Evolutionary conservation across 805 yeast genomes (phyloP), one percentile per base, ranked within the genome.

Genomic region (Nakazawaea pomicola): DNA sequence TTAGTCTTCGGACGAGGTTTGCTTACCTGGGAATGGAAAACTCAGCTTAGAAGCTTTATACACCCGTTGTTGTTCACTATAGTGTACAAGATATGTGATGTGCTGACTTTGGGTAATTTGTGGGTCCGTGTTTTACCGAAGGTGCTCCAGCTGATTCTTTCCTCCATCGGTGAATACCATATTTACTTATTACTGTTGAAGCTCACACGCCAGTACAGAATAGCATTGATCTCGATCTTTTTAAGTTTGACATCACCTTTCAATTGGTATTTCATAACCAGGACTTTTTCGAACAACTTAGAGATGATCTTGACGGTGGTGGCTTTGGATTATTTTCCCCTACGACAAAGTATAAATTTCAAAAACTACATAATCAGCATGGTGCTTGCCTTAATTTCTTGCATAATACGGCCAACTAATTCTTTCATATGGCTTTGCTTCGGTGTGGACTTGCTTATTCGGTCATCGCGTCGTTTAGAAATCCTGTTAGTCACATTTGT

Each of bases 11-110:
- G 93, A 2, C 82, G 80, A 47, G 99, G 99, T 0, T 76, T 77
- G 50, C 56, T 78, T 28, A 88, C 98, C 0, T 93, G 99, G 99
- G 99, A 93, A 61, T 93, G 99, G 99, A 57, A 62, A 18, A 66
- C 70, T 36, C 81, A 80, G 0, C 61, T 93, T 4, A 62, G 99
- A 45, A 82, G 95, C 8, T 81, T 85, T 40, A 59, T 83, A 0
- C 91, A 89, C 51, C 97, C 99, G 0, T 61, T 82, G 32, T 41
- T 91, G 1, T 88, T 85, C 54, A 76, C 78, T 1, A 41, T 55
- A 1, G 69, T 72, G 12, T 67, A 69, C 51, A 49, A 57, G 40
- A 18, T 67, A 0, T 58, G 68, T 15, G 62, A 64, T 1, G 0
- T 43, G 0, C 42, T 71, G 0, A 53, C 54, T 1, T 44, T 70